phyloP scores from a whole-genome alignment of 116 monocot genomes.

The Dioscorea cayenensis region DNA sequence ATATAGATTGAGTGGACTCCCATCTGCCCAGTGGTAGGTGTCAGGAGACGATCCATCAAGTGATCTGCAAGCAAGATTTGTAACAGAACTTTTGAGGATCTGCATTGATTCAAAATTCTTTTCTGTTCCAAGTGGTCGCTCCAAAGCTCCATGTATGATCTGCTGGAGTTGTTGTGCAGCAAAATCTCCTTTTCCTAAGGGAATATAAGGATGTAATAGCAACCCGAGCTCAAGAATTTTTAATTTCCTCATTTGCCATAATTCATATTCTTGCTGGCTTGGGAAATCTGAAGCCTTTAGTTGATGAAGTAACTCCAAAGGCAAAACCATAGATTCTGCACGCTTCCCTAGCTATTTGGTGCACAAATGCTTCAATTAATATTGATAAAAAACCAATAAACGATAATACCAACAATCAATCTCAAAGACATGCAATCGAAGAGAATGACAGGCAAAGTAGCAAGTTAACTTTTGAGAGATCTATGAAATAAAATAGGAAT shows the following conservation, averaged over 20 bases:
- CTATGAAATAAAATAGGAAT: too few species aligned
- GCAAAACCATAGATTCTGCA: conserved; percentile 83
- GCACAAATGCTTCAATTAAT: too few species aligned
- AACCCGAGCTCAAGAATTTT: conserved; percentile 88
- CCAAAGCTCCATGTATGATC: conserved; percentile 56
- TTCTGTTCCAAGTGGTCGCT: conserved; percentile 74
- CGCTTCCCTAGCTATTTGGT: conserved; percentile 71
- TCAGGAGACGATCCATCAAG: conserved; percentile 61
- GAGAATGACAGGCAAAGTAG: too few species aligned
- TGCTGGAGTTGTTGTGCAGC: conserved; percentile 61
- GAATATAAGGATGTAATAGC: conserved; percentile 57
- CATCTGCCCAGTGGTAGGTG: conserved; percentile 92
- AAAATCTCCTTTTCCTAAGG: conserved; percentile 55
- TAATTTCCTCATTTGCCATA: conserved; percentile 66
- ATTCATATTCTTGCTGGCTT: conserved; percentile 62
- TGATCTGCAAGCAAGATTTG: conserved; percentile 65
- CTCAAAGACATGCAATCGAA: too few species aligned
- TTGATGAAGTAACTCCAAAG: conserved; percentile 89
- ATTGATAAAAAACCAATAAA: too few species aligned
- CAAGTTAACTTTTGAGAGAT: too few species aligned
- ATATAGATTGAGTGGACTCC: conserved; percentile 78
- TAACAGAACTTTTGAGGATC: conserved; percentile 62
- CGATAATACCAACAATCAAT: too few species aligned
- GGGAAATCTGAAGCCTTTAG: conserved; percentile 88
- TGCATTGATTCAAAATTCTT: conserved; percentile 91